Base-by-base conservation (phyloP, 2,329 filamentous ascomycete genomes). In the Chlorencoelia australis region DNA sequence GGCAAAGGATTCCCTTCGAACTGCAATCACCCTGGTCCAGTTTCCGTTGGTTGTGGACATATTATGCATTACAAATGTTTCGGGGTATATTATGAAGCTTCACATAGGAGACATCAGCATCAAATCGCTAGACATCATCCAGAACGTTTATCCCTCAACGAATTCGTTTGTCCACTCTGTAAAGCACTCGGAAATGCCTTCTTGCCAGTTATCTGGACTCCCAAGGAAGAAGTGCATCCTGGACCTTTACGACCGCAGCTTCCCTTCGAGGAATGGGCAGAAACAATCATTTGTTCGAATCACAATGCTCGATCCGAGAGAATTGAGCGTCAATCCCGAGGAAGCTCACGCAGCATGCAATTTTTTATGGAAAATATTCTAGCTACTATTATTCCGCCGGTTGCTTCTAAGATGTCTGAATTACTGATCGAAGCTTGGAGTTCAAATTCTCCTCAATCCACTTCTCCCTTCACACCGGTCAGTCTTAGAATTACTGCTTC, bases 11-110 rank as follows among this genome's bases (percentile, higher is more conserved):
- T 94, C 53, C 81, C 85, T 3, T 68, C 77, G 5, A 66, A 71
- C 7, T 68, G 76, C 26, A 76, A 76, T 21, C 68, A 71, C 18
- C 67, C 73, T 13, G 91, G 88, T 0, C 83, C 89, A 0, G 81
- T 96, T 2, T 84, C 88, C 8, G 84, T 83, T 22, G 86, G 89
- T 7, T 98, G 91, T 59, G 91, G 91, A 3, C 91, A 98, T 58
- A 93, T 98, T 53, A 98, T 98, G 91, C 91, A 98, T 59, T 96
- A 84, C 57, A 78, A 75, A 48, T 98, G 91, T 61, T 98, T 98
- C 55, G 87, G 95, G 52, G 75, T 82, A 26, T 98, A 96, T 54
- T 82, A 85, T 46, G 75, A 83, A 30, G 86, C 89, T 4, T 94
- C 86, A 0, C 70, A 79, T 35, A 73, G 88, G 42, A 75, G 91